Evolutionary conservation across 78 protist genomes (phyloP).

Genomic region (Dictyostelium citrinum): DNA sequence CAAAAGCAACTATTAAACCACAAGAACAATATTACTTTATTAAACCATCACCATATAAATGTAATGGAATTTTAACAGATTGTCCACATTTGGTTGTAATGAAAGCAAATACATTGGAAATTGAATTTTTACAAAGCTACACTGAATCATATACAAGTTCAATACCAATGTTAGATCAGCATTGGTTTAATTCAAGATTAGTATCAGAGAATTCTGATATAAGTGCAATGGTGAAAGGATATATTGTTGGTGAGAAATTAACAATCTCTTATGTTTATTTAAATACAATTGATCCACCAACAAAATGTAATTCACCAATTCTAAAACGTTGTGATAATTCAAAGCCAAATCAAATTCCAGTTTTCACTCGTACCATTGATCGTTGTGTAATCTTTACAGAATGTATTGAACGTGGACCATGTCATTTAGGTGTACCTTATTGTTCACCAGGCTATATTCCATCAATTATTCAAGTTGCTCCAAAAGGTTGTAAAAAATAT

Average conservation of each 20-base stretch:
- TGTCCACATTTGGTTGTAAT: not conserved
- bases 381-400: not conserved
- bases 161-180: not conserved
- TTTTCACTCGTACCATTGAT: not conserved
- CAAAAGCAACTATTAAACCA: not conserved
- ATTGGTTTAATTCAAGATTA: conserved; percentile 8
- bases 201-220: not conserved
- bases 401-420: conserved; percentile 42
- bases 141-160: not conserved
- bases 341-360: not conserved
- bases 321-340: not conserved
- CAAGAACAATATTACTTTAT: not conserved
- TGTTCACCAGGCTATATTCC: conserved; percentile 9
- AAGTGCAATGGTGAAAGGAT: not conserved
- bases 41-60: not conserved
- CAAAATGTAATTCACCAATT: not conserved
- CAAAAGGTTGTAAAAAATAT: conserved; percentile 1
- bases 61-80: not conserved
- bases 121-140: not conserved
- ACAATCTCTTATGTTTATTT: not conserved
- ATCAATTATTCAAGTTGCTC: not conserved
- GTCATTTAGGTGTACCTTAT: not conserved
- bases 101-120: not conserved
- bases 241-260: not conserved
- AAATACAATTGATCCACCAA: not conserved